Conservation (phyloP, 2,329 filamentous ascomycete species). For the Diaporthe citri region DNA sequence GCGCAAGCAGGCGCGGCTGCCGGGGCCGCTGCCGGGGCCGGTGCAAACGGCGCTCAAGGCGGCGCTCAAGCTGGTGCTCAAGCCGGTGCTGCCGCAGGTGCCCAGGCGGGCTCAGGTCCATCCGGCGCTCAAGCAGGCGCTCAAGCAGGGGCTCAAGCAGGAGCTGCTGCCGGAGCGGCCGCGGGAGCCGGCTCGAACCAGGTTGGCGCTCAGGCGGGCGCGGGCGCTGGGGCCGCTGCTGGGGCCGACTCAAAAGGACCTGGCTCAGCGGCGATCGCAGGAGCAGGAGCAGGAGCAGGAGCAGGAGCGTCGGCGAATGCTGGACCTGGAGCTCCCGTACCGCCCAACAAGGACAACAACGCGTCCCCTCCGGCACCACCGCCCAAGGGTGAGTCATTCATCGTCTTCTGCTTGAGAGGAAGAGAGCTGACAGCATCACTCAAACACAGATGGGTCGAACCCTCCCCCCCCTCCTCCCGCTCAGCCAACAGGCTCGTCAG, state of each 20-base stretch:
- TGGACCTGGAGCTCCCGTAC: not conserved
- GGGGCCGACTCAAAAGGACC: too few species aligned
- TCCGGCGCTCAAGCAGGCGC: not conserved
- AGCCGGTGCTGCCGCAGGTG: not conserved
- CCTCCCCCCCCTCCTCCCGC: not conserved
- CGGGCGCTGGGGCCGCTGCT: too few species aligned
- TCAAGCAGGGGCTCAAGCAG: not conserved
- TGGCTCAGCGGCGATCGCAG: too few species aligned
- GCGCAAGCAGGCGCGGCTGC: not conserved
- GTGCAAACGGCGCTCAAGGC: not conserved
- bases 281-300: not conserved
- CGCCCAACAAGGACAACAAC: not conserved
- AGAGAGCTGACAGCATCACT: not conserved
- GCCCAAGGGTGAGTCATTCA: not conserved
- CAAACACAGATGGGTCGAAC: not conserved
- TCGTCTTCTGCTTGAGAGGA: not conserved
- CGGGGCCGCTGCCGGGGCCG: not conserved
- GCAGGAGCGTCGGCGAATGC: not conserved
- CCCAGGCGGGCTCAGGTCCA: not conserved
- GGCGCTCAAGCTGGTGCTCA: not conserved
- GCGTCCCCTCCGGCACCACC: not conserved
- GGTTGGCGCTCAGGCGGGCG: too few species aligned
- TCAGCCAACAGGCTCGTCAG: constrained; percentile 9
- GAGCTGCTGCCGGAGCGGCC: not conserved
- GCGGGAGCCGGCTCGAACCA: not conserved